These are phyloP conservation scores for Cairneyella variabilis DNA, from an alignment of 495 filamentous ascomycete genomes.

Conservation along the genomic window DNA sequence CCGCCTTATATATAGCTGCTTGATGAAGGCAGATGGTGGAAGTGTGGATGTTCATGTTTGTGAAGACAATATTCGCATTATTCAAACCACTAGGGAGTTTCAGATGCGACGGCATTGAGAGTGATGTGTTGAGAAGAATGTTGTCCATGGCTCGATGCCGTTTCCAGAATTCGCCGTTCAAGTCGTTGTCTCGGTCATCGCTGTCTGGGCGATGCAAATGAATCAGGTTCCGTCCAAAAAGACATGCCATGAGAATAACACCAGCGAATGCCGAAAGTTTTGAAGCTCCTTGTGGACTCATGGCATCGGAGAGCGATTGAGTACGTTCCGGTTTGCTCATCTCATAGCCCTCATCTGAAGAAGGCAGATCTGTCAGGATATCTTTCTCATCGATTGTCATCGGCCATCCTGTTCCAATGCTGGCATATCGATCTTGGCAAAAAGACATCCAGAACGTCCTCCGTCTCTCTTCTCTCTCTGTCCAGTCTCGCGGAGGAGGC, in stretches of 20 bases:
- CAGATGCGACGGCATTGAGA: constrained; percentile 78
- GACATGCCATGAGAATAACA: constrained; percentile 75
- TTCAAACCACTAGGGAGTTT: constrained; percentile 72
- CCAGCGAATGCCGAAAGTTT: constrained; percentile 76
- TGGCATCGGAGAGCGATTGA: constrained; percentile 63
- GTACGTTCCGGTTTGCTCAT: constrained; percentile 70
- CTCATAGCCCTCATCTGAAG: constrained; percentile 82
- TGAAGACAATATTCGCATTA: constrained; percentile 87
- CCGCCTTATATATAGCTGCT: constrained; percentile 95
- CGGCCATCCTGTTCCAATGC: constrained; percentile 97
- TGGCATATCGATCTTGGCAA: constrained; percentile 85
- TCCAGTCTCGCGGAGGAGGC: constrained; percentile 84
- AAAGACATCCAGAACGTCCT: constrained; percentile 95
- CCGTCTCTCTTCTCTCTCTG: constrained; percentile 84
- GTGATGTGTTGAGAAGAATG: constrained; percentile 78
- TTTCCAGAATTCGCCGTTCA: constrained; percentile 96
- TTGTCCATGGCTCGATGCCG: constrained; percentile 87
- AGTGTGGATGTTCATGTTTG: constrained; percentile 95
- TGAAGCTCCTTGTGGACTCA: constrained; percentile 65
- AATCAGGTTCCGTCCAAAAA: constrained; percentile 91
- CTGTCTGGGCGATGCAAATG: constrained; percentile 88
- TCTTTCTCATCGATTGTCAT: constrained; percentile 91
- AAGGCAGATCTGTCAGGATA: constrained; percentile 81
- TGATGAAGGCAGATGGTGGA: constrained; percentile 97
- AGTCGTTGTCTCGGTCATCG: constrained; percentile 79